Conservation (phyloP, 2,329 filamentous ascomycete species). For the Aspergillus udagawae region DNA sequence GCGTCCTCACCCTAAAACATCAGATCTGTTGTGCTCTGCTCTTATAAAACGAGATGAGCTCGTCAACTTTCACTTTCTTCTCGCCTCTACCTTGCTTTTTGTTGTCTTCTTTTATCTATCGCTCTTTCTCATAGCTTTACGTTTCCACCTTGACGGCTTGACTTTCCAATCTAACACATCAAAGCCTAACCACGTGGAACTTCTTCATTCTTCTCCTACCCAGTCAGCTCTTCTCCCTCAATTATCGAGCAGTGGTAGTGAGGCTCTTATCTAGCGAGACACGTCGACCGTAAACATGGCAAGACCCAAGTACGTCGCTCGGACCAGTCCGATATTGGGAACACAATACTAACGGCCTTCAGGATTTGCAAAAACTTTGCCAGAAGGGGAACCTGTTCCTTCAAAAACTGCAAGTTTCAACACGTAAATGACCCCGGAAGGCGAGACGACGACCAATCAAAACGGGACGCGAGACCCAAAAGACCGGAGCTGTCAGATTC, state of each 20-base stretch:
- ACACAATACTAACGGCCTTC: background rate
- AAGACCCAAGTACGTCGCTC: background rate
- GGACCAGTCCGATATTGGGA: background rate
- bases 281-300: background rate
- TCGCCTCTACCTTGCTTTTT: background rate
- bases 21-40: background rate
- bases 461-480: background rate
- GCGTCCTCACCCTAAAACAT: background rate
- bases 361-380: constrained; percentile 9
- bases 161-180: background rate
- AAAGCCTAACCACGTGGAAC: background rate
- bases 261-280: background rate
- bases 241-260: background rate
- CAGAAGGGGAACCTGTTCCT: constrained; percentile 3
- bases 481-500: background rate
- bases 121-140: background rate
- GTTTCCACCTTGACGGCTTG: background rate
- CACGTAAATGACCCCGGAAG: constrained; percentile 2
- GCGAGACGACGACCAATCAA: background rate
- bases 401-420: constrained; percentile 9
- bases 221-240: too few species aligned
- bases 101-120: background rate
- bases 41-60: background rate
- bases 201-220: background rate
- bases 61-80: background rate